Conservation (phyloP, 225 moss, liverwort and hornwort species). For the Physcomitrellopsis africana region DNA sequence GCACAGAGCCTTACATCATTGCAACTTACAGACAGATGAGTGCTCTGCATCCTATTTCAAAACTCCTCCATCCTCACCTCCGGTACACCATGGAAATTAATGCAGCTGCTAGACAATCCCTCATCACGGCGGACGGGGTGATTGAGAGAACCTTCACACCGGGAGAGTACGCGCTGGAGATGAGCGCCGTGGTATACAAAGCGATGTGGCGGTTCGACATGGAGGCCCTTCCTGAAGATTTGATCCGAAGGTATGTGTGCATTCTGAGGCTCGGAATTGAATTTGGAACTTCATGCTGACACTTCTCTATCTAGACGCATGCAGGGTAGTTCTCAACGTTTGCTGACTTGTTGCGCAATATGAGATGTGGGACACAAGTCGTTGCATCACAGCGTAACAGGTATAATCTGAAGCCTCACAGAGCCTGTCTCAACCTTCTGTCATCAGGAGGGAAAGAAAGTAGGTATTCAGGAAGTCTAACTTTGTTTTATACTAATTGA, state of each 20-base stretch:
- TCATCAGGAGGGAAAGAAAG: neutral
- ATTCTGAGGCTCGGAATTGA: neutral
- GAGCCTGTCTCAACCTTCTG: too few relatives aligned
- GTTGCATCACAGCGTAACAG: too few relatives aligned
- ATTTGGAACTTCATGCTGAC: neutral
- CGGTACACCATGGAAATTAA: slow-evolving; percentile 74
- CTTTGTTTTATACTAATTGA: neutral
- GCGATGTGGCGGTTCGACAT: slow-evolving; percentile 55
- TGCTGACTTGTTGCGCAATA: too few relatives aligned
- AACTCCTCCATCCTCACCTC: slow-evolving; percentile 62
- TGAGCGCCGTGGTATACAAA: slow-evolving; percentile 48
- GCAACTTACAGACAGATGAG: slow-evolving; percentile 64
- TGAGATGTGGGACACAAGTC: too few relatives aligned
- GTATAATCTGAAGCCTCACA: too few relatives aligned
- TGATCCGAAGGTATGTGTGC: slow-evolving; percentile 47
- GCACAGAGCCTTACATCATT: slow-evolving; percentile 61
- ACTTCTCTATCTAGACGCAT: too few relatives aligned
- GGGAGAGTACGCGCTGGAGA: slow-evolving; percentile 48
- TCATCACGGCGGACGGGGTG: slow-evolving; percentile 53
- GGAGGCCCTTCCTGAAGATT: slow-evolving; percentile 55
- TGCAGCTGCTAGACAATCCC: slow-evolving; percentile 49
- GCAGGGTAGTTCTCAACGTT: too few relatives aligned
- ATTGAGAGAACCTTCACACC: slow-evolving; percentile 55
- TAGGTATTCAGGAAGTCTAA: neutral
- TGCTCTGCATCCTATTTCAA: slow-evolving; percentile 56